A percentile compares a stretch with the other conserved stretches of the same genome.
Evolutionary conservation across 768 basidiomycete species (phyloP).

Genomic region (Cyathus striatus): DNA sequence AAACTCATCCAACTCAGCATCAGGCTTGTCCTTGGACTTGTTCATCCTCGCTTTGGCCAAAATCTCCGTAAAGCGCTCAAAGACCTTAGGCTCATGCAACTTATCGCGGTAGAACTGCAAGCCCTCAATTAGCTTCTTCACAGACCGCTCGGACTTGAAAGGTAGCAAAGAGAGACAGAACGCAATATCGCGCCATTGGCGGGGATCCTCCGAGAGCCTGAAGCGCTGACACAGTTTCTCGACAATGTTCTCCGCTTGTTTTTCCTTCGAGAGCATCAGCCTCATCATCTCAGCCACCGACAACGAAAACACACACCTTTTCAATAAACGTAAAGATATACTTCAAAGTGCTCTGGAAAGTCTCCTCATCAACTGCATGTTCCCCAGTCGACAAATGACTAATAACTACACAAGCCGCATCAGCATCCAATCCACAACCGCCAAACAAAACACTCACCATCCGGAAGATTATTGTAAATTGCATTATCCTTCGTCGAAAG

Average conservation of each 20-base stretch:
- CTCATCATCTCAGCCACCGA: neutral
- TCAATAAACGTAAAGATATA: conserved; percentile 98
- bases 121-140: conserved; percentile 94
- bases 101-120: conserved; percentile 95
- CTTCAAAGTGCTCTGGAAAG: conserved; percentile 87
- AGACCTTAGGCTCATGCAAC: conserved; percentile 83
- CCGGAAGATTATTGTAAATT: conserved; percentile 97
- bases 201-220: conserved; percentile 77
- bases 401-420: conserved; percentile 56
- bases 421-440: neutral
- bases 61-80: conserved; percentile 80
- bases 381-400: conserved; percentile 89
- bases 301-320: conserved; percentile 51
- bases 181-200: conserved; percentile 97
- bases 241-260: conserved; percentile 95
- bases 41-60: conserved; percentile 88
- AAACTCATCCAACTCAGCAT: conserved; percentile 92
- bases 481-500: conserved; percentile 97
- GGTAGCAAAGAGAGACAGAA: conserved; percentile 92
- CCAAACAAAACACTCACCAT: conserved; percentile 51
- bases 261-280: conserved; percentile 58
- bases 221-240: conserved; percentile 98
- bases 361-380: conserved; percentile 89
- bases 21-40: conserved; percentile 89
- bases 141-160: conserved; percentile 94